phyloP scores from a whole-genome alignment of 164 flowering plant species.

The Annona squamosa region DNA sequence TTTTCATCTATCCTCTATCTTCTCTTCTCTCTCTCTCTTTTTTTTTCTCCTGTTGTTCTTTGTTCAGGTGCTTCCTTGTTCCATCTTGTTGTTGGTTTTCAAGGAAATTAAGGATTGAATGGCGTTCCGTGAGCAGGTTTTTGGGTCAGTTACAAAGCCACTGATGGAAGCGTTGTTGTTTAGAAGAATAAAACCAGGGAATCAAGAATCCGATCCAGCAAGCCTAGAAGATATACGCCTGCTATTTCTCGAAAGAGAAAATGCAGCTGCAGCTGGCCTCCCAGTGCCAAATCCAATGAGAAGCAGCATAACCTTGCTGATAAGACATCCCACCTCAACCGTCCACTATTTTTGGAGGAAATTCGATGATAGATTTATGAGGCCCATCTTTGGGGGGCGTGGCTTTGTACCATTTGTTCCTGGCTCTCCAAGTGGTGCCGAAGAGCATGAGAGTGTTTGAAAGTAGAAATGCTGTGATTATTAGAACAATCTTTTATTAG shows the following conservation, averaged over 20 bases:
- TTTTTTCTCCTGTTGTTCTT: too few species aligned
- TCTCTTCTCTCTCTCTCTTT: too few species aligned
- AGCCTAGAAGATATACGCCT: constrained; percentile 48
- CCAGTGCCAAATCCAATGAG: constrained; percentile 11
- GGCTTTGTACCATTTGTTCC: constrained; percentile 61
- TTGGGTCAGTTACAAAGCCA: constrained; percentile 68
- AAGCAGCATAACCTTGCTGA: constrained; percentile 42
- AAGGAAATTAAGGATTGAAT: neutral
- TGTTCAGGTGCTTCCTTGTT: too few species aligned
- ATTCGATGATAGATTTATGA: constrained; percentile 71
- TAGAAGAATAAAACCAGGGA: constrained; percentile 15
- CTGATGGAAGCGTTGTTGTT: constrained; percentile 42
- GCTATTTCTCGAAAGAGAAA: constrained; percentile 40
- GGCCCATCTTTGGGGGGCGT: constrained; percentile 72
- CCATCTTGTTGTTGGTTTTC: too few species aligned
- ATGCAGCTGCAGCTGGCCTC: constrained; percentile 12
- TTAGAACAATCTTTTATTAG: neutral
- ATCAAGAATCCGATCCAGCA: constrained; percentile 30
- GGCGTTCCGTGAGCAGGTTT: constrained; percentile 33
- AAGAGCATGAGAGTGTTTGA: constrained; percentile 1
- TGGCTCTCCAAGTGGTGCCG: constrained; percentile 40
- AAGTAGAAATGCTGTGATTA: neutral
- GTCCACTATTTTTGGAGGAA: constrained; percentile 79
- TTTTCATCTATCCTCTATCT: too few species aligned
- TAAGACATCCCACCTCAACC: constrained; percentile 49